These are phyloP conservation scores for Albophoma yamanashiensis DNA, from an alignment of 2,329 filamentous ascomycete genomes.

Conservation along the genomic window DNA sequence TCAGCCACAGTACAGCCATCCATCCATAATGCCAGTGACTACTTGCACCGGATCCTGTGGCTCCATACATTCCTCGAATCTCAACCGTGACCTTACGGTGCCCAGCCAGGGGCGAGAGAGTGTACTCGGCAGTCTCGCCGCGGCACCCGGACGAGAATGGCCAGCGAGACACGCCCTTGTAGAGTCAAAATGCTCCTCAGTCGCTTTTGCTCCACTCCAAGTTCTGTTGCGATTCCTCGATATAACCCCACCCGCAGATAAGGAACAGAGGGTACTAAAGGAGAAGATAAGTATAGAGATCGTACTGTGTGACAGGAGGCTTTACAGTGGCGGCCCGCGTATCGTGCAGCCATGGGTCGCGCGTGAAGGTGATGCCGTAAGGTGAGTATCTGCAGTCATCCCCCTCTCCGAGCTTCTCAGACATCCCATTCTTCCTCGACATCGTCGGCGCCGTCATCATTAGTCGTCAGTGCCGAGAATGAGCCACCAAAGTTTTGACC, in stretches of 20 bases:
- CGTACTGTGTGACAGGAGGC: neutral
- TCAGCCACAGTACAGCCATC: neutral
- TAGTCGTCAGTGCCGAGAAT: slow-evolving; percentile 37
- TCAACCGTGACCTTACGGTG: neutral
- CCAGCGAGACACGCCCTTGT: neutral
- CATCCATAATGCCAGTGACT: neutral
- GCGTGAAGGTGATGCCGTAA: neutral
- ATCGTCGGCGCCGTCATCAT: slow-evolving; percentile 27
- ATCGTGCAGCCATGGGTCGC: neutral
- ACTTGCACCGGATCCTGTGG: neutral
- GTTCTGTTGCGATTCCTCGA: slow-evolving; percentile 7
- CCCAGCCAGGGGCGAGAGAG: neutral
- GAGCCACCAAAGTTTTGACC: slow-evolving; percentile 31
- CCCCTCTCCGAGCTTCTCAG: slow-evolving; percentile 11
- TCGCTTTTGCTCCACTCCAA: neutral
- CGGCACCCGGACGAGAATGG: neutral
- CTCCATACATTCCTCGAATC: neutral
- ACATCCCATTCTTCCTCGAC: slow-evolving; percentile 43
- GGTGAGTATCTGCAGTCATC: neutral
- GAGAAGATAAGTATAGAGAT: slow-evolving; percentile 6
- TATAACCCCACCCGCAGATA: slow-evolving; percentile 11
- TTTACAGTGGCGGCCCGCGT: slow-evolving; percentile 1
- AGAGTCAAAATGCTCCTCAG: neutral
- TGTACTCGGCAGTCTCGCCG: neutral
- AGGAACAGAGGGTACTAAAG: slow-evolving; percentile 8